Evolutionary conservation across 139 green algal genomes (phyloP).

Genomic region (Coccomyxa sp.): DNA sequence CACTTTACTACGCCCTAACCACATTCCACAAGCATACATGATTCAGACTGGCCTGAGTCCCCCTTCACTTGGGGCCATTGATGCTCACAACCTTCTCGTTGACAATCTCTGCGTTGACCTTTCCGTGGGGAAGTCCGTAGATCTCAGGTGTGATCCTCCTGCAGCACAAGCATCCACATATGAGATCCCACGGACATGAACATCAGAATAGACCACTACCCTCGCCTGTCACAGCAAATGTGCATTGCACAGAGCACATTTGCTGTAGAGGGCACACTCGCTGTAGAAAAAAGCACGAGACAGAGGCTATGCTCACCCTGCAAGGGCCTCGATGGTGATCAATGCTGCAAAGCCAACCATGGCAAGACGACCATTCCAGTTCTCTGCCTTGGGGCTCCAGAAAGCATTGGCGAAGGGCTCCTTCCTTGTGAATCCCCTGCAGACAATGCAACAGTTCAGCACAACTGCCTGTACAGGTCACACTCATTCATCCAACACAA

Average conservation of each 20-base stretch:
- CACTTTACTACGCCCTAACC: neutral
- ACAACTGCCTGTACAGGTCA: too few species aligned
- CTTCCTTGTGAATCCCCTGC: conserved; percentile 24
- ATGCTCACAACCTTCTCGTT: neutral
- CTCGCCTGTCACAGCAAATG: too few species aligned
- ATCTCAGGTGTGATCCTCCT: conserved; percentile 12
- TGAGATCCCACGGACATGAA: too few species aligned
- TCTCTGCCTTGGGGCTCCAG: conserved; percentile 24
- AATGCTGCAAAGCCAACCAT: conserved; percentile 24
- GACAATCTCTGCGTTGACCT: neutral
- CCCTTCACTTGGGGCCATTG: neutral
- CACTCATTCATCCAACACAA: too few species aligned
- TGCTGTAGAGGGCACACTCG: too few species aligned
- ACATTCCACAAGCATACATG: neutral
- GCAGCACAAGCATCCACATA: too few species aligned
- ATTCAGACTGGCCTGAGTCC: neutral
- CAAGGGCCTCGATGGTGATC: conserved; percentile 18
- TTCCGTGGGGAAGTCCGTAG: conserved; percentile 1
- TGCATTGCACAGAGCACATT: too few species aligned
- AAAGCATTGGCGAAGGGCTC: conserved; percentile 17
- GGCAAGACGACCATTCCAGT: conserved; percentile 21
- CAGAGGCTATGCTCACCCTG: too few species aligned
- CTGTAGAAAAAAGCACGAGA: too few species aligned
- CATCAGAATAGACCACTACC: too few species aligned
- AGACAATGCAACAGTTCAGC: too few species aligned